Evolutionary conservation across 2,329 filamentous ascomycete genomes (phyloP).

Genomic region (Paecilomyces formosus): DNA sequence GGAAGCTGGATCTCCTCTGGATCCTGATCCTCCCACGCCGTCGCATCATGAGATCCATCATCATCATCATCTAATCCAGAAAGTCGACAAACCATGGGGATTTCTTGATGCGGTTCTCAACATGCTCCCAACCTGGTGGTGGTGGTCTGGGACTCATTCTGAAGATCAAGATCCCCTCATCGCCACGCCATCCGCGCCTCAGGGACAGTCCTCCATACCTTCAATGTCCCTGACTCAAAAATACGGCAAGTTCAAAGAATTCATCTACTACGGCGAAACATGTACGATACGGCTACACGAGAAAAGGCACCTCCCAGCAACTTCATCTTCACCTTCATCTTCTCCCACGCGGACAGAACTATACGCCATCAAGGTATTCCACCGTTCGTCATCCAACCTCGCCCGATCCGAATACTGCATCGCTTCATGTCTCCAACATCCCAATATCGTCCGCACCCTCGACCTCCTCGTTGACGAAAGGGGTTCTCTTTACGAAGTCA

Average conservation of each 20-base stretch:
- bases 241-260: background rate
- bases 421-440: conserved; percentile 78
- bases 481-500: conserved; percentile 84
- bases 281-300: background rate
- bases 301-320: background rate
- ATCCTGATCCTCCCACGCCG: background rate
- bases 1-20: background rate
- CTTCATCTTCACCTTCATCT: too few species aligned
- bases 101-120: background rate
- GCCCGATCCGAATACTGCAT: conserved; percentile 75
- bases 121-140: background rate
- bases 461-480: conserved; percentile 85
- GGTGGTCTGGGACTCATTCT: background rate
- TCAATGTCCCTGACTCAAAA: background rate
- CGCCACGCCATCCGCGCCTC: background rate
- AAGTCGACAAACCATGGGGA: background rate
- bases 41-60: background rate
- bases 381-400: background rate
- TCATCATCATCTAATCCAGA: background rate
- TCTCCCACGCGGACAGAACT: background rate
- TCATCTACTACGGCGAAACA: background rate
- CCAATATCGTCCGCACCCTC: conserved; percentile 84
- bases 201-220: background rate
- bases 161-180: background rate
- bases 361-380: background rate